Evolutionary conservation across 208 protist genomes (phyloP), one percentile per base, ranked within the genome.

Genomic region (Leishmania amazonensis): DNA sequence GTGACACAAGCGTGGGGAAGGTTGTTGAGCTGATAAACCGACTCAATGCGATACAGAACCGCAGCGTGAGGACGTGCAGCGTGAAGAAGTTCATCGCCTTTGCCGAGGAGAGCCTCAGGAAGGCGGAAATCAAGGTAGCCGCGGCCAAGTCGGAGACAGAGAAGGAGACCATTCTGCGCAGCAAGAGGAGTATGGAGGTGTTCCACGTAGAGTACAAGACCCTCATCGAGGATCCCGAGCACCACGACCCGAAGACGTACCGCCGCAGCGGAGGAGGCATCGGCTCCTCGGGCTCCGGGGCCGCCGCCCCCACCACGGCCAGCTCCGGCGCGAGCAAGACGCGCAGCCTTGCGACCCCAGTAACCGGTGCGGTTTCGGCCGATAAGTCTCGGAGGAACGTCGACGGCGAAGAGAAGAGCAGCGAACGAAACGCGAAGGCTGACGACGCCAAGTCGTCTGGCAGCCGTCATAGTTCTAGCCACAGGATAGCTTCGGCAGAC

Each of bases 151-250:
- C 85, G 45, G 85, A 88, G 24, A 40, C 54, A 9, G 90, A 94
- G 71, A 83, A 78, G 42, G 88, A 89, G 45, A n/a, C 73, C 7
- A 79, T 87, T 3, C 58, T 81, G 60, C 87, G 83, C 76, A 87
- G 81, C 75, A 86, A 83, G 75, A 88, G 87, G 81, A 94, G 86
- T 67, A 88, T 92, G 88, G 88, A 94, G 75, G 83, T 89, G 19
- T 90, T 92, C 57, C 83, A 88, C 77, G 82, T 45, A 24, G 90
- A 94, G 84, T 91, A 91, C 86, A 91, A 89, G 81, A 81, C 85
- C 9, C 86, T 91, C 62, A 80, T 87, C 42, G 88, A 85, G 40
- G 86, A 91, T 77, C 88, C 88, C 13, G 80, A 88, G 40, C 85
- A 91, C 78, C 80, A 82, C 64, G 88, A 91, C 84, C 83, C 88